Percentiles rank a stretch among this genome's conserved stretches.
phyloP scores from a whole-genome alignment of 305 asterid genomes.

The Ilex paraguariensis region DNA sequence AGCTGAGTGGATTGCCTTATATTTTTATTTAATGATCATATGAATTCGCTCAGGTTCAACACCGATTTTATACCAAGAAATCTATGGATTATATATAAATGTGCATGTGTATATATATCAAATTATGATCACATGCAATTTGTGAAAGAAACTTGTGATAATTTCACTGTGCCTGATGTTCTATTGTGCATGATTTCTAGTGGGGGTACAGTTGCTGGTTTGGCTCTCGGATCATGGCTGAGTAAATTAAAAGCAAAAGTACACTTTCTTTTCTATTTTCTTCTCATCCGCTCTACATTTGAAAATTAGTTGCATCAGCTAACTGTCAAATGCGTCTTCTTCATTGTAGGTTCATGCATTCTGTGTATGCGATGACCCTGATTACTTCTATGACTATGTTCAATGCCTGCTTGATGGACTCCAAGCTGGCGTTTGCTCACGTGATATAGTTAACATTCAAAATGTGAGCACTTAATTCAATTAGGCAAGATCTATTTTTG shows the following conservation, averaged over 20 bases:
- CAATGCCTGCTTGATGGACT: conserved; percentile 87
- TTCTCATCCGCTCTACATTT: neutral
- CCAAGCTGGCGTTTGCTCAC: conserved; percentile 65
- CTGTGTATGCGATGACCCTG: conserved; percentile 87
- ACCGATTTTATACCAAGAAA: too few species aligned
- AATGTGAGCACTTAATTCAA: conserved; percentile 42
- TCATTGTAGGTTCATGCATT: conserved; percentile 66
- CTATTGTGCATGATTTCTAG: conserved; percentile 31
- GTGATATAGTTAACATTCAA: conserved; percentile 63
- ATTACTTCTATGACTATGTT: conserved; percentile 64
- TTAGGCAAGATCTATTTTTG: neutral
- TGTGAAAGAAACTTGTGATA: neutral
- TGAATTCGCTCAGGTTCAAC: too few species aligned
- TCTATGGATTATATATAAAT: too few species aligned
- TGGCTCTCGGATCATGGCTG: conserved; percentile 71
- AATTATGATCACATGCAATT: too few species aligned
- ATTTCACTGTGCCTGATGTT: conserved; percentile 17
- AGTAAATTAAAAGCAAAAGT: conserved; percentile 76
- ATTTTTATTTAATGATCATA: too few species aligned
- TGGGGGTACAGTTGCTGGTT: conserved; percentile 95
- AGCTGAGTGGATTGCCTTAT: too few species aligned
- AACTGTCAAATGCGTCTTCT: conserved; percentile 4
- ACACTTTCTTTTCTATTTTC: conserved; percentile 19
- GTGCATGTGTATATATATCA: too few species aligned
- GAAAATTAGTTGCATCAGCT: neutral